Percentiles rank a stretch among this genome's conserved stretches.
phyloP scores from a whole-genome alignment of 225 moss, liverwort and hornwort species.

The Polytrichum commune region DNA sequence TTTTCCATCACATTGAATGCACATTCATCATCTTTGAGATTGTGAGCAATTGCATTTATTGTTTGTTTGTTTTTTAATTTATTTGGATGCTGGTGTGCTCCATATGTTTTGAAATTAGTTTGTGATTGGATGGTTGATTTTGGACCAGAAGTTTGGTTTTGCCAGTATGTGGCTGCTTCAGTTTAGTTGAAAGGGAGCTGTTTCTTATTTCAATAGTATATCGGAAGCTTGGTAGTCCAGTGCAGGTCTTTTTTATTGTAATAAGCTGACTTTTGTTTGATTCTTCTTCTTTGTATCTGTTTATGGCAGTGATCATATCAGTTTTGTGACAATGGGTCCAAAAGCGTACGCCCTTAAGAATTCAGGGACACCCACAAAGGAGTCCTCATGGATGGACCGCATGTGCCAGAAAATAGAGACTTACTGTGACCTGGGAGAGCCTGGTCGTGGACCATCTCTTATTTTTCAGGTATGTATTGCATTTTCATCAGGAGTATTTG shows the following conservation, averaged over 20 bases:
- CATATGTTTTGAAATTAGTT: too few species aligned
- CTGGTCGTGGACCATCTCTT: slow-evolving; percentile 43
- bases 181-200: neutral
- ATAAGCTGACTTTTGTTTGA: neutral
- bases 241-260: neutral
- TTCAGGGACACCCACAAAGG: slow-evolving; percentile 45
- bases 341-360: slow-evolving; percentile 51
- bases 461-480: slow-evolving; percentile 30
- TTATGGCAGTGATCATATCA: slow-evolving; percentile 25
- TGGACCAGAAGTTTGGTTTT: neutral
- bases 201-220: neutral
- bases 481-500: neutral
- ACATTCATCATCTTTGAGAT: neutral
- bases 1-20: neutral
- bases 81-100: neutral
- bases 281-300: neutral
- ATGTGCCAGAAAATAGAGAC: slow-evolving; percentile 79
- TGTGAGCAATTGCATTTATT: neutral
- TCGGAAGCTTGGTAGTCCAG: neutral
- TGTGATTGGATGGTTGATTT: neutral
- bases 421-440: slow-evolving; percentile 63
- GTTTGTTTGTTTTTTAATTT: neutral
- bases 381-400: slow-evolving; percentile 77
- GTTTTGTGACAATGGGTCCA: slow-evolving; percentile 41
- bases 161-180: neutral